Conservation (phyloP, 306 rosid genomes). For the Pueraria montana region DNA sequence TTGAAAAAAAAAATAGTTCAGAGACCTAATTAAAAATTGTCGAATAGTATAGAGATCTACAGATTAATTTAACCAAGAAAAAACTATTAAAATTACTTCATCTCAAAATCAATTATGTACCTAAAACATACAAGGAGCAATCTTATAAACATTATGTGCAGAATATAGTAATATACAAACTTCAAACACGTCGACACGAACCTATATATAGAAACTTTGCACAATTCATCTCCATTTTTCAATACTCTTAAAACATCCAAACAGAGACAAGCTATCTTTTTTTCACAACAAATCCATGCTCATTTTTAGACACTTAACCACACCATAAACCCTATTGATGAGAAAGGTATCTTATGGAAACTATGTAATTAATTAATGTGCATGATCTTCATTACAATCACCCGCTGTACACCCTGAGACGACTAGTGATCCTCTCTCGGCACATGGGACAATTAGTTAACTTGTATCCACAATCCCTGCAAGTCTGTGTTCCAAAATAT, state of each 20-base stretch:
- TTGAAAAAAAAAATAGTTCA: no score
- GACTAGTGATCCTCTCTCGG: constrained; percentile 71
- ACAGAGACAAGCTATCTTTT: background rate
- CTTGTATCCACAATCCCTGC: constrained; percentile 83
- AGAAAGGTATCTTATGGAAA: background rate
- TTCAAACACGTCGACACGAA: no score
- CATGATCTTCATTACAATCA: constrained; percentile 49
- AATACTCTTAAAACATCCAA: background rate
- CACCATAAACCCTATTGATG: background rate
- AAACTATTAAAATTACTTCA: no score
- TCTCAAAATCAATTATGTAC: no score
- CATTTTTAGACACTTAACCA: background rate
- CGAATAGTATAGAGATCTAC: no score
- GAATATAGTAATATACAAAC: no score
- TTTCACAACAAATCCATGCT: background rate
- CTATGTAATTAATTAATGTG: background rate
- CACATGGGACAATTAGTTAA: constrained; percentile 81
- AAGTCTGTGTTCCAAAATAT: constrained; percentile 62
- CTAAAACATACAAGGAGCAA: no score
- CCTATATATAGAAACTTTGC: no score
- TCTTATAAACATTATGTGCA: no score
- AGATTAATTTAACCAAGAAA: no score
- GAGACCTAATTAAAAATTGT: no score
- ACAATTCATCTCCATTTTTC: no score
- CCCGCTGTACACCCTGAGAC: constrained; percentile 78